phyloP scores from a whole-genome alignment of 768 basidiomycete genomes.

The Thelephora aurantiotincta region DNA sequence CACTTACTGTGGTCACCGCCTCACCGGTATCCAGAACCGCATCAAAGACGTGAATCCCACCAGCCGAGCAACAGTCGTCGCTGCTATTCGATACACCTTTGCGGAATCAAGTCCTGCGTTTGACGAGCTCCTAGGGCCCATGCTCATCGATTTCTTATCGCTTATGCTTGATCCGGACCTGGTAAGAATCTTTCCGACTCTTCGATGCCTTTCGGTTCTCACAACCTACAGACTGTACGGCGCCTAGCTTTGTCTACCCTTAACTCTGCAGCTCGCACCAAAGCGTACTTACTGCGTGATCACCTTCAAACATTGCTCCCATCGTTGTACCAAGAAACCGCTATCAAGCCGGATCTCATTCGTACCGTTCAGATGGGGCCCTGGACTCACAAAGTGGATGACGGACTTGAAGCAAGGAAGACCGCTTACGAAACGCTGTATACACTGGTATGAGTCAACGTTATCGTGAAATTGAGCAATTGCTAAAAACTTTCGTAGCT shows the following conservation, averaged over 20 bases:
- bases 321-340: constrained; percentile 74
- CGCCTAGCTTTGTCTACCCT: constrained; percentile 80
- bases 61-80: constrained; percentile 77
- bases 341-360: constrained; percentile 64
- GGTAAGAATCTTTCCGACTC: constrained; percentile 29
- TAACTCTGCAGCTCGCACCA: constrained; percentile 91
- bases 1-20: neutral
- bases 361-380: constrained; percentile 94
- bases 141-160: constrained; percentile 84
- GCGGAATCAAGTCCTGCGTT: constrained; percentile 76
- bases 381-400: constrained; percentile 94
- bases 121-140: constrained; percentile 79
- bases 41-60: constrained; percentile 55
- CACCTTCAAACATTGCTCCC: constrained; percentile 69
- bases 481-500: constrained; percentile 31
- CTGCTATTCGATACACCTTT: constrained; percentile 84
- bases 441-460: constrained; percentile 55
- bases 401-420: constrained; percentile 92
- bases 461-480: neutral
- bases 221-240: constrained; percentile 58
- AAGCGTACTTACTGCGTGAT: constrained; percentile 82
- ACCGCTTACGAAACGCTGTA: constrained; percentile 97
- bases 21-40: constrained; percentile 30
- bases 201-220: neutral
- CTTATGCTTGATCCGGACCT: constrained; percentile 82